Base-by-base conservation (phyloP, 306 rosid genomes). In the Pterocarpus macrocarpus region DNA sequence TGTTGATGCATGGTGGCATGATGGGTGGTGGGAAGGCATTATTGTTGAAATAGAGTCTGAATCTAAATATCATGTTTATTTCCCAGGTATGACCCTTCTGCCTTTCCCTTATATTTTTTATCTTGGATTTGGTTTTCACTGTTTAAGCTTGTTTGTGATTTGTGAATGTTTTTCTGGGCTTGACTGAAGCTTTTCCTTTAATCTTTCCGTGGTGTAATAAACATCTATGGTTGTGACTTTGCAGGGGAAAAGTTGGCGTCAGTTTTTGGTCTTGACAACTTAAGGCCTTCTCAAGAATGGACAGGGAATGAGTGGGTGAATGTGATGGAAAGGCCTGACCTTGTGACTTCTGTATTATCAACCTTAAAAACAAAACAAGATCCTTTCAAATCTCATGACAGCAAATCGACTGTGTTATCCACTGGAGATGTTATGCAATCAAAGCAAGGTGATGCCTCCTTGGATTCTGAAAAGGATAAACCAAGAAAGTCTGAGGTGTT, bases 1-100 rank as follows among this genome's bases (percentile, higher is more conserved):
- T 80, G 97, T 95, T 1, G 99, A 95, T 81, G 95, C 82, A 16
- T 93, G 97, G 99, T 58, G 92, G 95, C 88, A 93, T 63, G 94
- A 93, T 75, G 97, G 97, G 34, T 95, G 99, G 99, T 95, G 99
- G 99, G 99, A 95, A 86, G 99, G 99, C 82, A 81, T 95, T 7
- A 64, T 93, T 44, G 72, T 95, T 69, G 81, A 35, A 52, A 93
- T 79, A 74, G 92, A 86, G 62, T 71, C 79, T 2, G 94, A 88
- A 62, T 84, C 87, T 30, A 85, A 62, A 71, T 75, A 82, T 33
- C 86, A 73, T 17, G 89, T 95, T 62, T 90, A 88, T 90, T 93
- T 90, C 70, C 97, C 95, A 86, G 99, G 99, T 95, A 59, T 14
- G 77, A 5, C 28, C 47, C 11, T 75, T 30, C 32, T 64, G 33